phyloP scores from a whole-genome alignment of 192 early-diverging fungal species.

The Podila minutissima region DNA sequence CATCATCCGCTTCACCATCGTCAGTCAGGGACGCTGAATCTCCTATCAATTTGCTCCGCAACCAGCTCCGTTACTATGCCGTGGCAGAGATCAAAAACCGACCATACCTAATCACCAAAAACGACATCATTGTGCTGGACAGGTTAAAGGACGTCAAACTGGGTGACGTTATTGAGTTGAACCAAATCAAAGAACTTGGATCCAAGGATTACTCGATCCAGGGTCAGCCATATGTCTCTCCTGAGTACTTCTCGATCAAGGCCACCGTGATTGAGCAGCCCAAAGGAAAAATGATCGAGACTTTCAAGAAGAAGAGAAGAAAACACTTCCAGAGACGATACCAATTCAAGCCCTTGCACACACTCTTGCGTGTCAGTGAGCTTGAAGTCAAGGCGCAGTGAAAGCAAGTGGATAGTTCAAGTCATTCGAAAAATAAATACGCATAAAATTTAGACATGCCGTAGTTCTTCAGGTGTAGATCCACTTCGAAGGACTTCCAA shows the following conservation, averaged over 20 bases:
- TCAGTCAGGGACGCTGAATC: not conserved
- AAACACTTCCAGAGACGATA: slow-evolving; percentile 77
- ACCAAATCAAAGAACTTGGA: slow-evolving; percentile 88
- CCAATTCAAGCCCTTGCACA: slow-evolving; percentile 76
- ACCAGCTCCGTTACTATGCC: slow-evolving; percentile 81
- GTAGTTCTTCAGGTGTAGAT: too few relatives aligned
- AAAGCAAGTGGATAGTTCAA: not conserved
- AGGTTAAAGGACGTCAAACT: slow-evolving; percentile 84
- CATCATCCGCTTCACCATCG: slow-evolving; percentile 10
- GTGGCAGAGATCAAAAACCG: slow-evolving; percentile 88
- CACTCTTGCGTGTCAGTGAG: slow-evolving; percentile 76
- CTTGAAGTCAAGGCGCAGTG: slow-evolving; percentile 66
- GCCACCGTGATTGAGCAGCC: slow-evolving; percentile 93
- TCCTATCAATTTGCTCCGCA: slow-evolving; percentile 58
- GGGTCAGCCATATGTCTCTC: slow-evolving; percentile 86
- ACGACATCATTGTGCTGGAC: slow-evolving; percentile 89
- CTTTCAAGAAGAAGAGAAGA: slow-evolving; percentile 84
- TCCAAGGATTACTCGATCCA: slow-evolving; percentile 84
- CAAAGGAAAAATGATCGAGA: slow-evolving; percentile 74
- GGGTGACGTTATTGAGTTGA: slow-evolving; percentile 89
- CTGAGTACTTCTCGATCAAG: slow-evolving; percentile 77
- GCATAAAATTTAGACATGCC: too few relatives aligned
- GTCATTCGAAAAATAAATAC: too few relatives aligned
- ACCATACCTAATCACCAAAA: slow-evolving; percentile 88
- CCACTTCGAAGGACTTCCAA: too few relatives aligned